Conservation (phyloP, 768 basidiomycete genomes). For the Pisolithus orientalis region DNA sequence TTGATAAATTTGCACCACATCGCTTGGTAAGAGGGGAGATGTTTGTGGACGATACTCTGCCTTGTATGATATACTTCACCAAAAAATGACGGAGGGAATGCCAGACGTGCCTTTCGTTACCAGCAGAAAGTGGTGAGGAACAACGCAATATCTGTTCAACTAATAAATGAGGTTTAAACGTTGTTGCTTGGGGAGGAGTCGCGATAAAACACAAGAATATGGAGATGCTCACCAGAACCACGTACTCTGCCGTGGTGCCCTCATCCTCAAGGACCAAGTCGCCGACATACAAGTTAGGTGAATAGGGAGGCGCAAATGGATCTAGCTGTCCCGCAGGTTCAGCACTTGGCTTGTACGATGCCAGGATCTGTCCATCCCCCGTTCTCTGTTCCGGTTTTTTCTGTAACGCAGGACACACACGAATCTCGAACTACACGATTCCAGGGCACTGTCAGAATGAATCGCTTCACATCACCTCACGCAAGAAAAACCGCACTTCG, state of each 20-base stretch:
- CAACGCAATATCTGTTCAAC: conserved; percentile 85
- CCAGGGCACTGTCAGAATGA: background rate
- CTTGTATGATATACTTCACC: background rate
- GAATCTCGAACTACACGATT: conserved; percentile 68
- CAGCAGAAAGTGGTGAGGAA: conserved; percentile 82
- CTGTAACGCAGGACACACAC: conserved; percentile 78
- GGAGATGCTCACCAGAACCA: conserved; percentile 53
- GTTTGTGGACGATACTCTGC: conserved; percentile 73
- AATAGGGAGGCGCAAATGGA: conserved; percentile 87
- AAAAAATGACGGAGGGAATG: background rate
- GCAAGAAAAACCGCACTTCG: conserved; percentile 41
- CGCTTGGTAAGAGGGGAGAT: conserved; percentile 70
- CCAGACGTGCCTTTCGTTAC: conserved; percentile 67
- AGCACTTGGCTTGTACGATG: conserved; percentile 17
- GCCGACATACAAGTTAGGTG: conserved; percentile 66
- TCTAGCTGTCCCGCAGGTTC: conserved; percentile 33
- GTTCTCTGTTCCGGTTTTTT: conserved; percentile 60
- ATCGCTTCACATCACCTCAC: conserved; percentile 3
- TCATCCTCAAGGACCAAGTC: conserved; percentile 54
- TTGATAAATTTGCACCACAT: conserved; percentile 73
- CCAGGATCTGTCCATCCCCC: conserved; percentile 31
- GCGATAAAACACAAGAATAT: background rate
- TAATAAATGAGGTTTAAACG: conserved; percentile 23
- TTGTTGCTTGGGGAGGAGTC: background rate
- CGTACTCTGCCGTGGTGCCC: conserved; percentile 51